Conservation (phyloP, 192 early-diverging fungal genomes). For the Rhizophagus clarus region DNA sequence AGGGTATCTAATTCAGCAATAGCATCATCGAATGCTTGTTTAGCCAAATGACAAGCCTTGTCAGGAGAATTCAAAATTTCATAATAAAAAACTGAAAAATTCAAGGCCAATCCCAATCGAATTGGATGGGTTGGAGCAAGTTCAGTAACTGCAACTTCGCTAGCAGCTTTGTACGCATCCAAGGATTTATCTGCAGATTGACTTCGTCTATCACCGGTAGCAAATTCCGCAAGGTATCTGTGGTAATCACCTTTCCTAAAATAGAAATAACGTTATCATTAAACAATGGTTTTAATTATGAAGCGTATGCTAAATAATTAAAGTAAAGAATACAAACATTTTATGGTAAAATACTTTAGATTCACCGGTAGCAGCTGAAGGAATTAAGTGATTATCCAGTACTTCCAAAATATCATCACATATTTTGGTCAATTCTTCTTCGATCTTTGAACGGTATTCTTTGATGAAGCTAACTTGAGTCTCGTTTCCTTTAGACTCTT, state of each 20-base stretch:
- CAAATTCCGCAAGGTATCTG: slow-evolving; percentile 99
- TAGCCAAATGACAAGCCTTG: slow-evolving; percentile 88
- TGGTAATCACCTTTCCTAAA: slow-evolving; percentile 98
- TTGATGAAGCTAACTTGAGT: slow-evolving; percentile 91
- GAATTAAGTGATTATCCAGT: slow-evolving; percentile 88
- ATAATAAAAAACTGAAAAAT: slow-evolving; percentile 99
- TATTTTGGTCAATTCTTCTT: slow-evolving; percentile 91
- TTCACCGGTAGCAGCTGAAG: slow-evolving; percentile 89
- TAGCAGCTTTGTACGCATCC: slow-evolving; percentile 94
- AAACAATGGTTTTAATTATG: slow-evolving; percentile 11
- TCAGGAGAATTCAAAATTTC: slow-evolving; percentile 99
- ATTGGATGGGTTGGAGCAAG: slow-evolving; percentile 98
- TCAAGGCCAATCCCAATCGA: slow-evolving; percentile 95
- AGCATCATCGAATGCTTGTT: slow-evolving; percentile 98
- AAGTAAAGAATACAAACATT: slow-evolving; percentile 67
- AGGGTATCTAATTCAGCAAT: slow-evolving; percentile 99
- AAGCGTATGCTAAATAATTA: not conserved
- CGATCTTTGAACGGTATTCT: slow-evolving; percentile 93
- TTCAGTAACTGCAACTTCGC: slow-evolving; percentile 92
- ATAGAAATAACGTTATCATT: slow-evolving; percentile 11
- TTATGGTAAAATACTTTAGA: slow-evolving; percentile 99
- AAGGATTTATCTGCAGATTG: slow-evolving; percentile 81
- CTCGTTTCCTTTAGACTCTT: slow-evolving; percentile 91
- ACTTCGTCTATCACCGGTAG: slow-evolving; percentile 82
- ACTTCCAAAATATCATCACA: slow-evolving; percentile 95